Evolutionary conservation across 2,329 filamentous ascomycete species (phyloP).

Genomic region (Neonectria punicea): DNA sequence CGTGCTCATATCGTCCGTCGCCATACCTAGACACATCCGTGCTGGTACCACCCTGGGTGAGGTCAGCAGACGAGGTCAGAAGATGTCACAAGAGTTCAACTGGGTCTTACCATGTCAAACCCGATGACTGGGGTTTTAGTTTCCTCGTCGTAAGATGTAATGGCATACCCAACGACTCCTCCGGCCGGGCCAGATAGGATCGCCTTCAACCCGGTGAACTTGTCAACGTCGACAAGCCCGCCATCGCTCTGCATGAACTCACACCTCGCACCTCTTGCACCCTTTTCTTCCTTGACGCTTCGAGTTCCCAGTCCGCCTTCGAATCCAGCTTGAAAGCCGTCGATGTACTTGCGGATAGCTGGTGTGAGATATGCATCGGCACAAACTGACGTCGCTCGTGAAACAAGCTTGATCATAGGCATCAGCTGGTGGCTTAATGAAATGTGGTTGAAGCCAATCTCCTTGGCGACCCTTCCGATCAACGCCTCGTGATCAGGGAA

Average conservation of each 20-base stretch:
- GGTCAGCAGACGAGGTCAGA: conserved; percentile 34
- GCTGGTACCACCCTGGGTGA: conserved; percentile 76
- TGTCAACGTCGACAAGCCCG: conserved; percentile 76
- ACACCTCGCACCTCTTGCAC: conserved; percentile 78
- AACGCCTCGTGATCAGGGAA: conserved; percentile 87
- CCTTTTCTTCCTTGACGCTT: conserved; percentile 74
- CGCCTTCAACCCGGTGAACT: conserved; percentile 85
- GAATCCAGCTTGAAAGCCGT: conserved; percentile 85
- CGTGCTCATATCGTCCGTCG: conserved; percentile 87
- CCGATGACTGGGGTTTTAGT: conserved; percentile 90
- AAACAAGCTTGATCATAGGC: conserved; percentile 58
- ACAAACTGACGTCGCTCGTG: conserved; percentile 55
- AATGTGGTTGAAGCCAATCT: conserved; percentile 81
- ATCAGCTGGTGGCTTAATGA: conserved; percentile 61
- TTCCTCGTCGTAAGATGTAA: conserved; percentile 86
- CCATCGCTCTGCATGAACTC: conserved; percentile 97
- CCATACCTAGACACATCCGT: conserved; percentile 92
- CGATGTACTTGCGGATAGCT: conserved; percentile 58
- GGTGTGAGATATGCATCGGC: conserved; percentile 59
- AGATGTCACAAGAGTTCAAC: neutral
- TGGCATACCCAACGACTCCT: conserved; percentile 90
- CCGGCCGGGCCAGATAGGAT: conserved; percentile 93
- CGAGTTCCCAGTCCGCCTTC: conserved; percentile 81
- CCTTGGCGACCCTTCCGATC: conserved; percentile 78
- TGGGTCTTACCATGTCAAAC: conserved; percentile 78